These are phyloP conservation scores for Coriolopsis trogii DNA, from an alignment of 1,284 basidiomycete genomes.

Conservation along the genomic window DNA sequence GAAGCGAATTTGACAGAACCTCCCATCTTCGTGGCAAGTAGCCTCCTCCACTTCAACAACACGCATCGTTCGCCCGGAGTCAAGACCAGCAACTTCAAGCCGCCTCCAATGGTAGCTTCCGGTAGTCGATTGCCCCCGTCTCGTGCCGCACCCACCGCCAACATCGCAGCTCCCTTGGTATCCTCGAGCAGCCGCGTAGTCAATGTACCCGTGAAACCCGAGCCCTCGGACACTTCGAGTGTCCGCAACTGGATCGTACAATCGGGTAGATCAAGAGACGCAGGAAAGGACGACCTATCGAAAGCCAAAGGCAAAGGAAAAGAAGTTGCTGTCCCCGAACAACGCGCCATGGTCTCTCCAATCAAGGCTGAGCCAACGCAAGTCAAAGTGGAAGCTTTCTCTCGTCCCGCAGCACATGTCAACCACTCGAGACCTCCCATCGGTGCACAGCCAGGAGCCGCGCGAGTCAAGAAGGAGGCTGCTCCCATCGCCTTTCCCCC, in stretches of 20 bases:
- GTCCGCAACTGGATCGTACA: conserved; percentile 2
- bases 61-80: not conserved
- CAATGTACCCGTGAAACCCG: not conserved
- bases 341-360: no score
- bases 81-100: no score
- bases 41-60: conserved; percentile 8
- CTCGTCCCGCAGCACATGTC: no score
- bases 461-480: no score
- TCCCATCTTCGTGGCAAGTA: conserved; percentile 9
- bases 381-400: not conserved
- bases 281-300: not conserved
- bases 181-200: conserved; percentile 10
- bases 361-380: not conserved
- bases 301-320: conserved; percentile 8
- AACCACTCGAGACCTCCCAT: no score
- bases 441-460: no score
- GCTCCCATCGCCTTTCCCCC: not conserved
- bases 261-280: not conserved
- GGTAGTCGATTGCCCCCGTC: not conserved
- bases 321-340: no score
- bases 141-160: not conserved
- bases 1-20: not conserved
- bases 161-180: conserved; percentile 1
- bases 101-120: not conserved
- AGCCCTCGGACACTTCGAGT: not conserved